A percentile compares a stretch with the other conserved stretches of the same genome.
phyloP scores from a whole-genome alignment of 495 filamentous ascomycete species.

The Annulohypoxylon stygium region DNA sequence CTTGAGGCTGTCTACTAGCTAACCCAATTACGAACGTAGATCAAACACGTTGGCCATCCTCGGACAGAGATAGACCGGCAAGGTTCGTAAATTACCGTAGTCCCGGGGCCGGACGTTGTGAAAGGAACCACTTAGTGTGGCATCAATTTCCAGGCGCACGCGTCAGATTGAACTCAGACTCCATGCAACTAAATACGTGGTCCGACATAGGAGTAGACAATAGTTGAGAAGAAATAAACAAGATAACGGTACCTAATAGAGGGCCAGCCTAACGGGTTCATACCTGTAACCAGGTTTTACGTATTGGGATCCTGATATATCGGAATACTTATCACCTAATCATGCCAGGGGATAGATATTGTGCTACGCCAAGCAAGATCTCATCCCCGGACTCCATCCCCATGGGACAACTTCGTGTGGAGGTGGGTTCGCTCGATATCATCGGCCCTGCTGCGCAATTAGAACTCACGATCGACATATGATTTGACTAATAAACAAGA shows the following conservation, averaged over 20 bases:
- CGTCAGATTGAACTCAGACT: background rate
- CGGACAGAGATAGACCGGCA: constrained; percentile 38
- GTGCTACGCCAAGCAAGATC: background rate
- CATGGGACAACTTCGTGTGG: background rate
- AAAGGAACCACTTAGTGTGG: constrained; percentile 2
- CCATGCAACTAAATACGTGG: constrained; percentile 1
- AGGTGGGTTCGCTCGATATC: background rate
- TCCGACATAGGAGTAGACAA: constrained; percentile 18
- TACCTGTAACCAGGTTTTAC: background rate
- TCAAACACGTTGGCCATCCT: constrained; percentile 17
- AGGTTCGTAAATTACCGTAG: constrained; percentile 6
- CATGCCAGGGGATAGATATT: background rate
- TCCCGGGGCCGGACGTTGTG: background rate
- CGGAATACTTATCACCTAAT: background rate
- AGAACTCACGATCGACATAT: background rate
- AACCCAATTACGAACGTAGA: constrained; percentile 21
- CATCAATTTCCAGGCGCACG: background rate
- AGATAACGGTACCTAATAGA: background rate
- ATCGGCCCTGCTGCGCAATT: background rate
- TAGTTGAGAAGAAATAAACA: background rate
- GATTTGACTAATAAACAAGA: background rate
- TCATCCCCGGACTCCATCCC: constrained; percentile 5
- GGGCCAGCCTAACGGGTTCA: background rate
- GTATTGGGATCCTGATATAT: background rate
- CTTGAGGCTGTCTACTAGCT: constrained; percentile 16